Conservation (phyloP, 192 early-diverging fungal species). For the Rhizophlyctis rosea region DNA sequence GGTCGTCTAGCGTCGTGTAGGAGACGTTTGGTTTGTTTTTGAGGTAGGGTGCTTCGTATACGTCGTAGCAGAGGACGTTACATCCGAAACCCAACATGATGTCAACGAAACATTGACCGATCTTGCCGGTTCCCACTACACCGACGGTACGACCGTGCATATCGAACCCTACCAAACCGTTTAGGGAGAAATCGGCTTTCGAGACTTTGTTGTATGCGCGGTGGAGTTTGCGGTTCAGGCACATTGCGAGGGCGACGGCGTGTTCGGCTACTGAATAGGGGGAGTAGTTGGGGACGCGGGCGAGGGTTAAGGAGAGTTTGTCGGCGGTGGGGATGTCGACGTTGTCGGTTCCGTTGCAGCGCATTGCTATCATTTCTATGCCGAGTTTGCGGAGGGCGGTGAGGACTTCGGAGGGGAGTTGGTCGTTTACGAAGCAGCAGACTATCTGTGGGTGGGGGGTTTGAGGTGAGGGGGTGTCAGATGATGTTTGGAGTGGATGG, state of each 20-base stretch:
- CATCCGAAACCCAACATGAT: conserved; percentile 50
- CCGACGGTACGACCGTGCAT: conserved; percentile 47
- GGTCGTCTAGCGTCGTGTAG: conserved; percentile 41
- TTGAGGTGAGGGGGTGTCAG: conserved; percentile 25
- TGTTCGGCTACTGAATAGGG: conserved; percentile 54
- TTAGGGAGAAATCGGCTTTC: conserved; percentile 42
- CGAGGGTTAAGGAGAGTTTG: conserved; percentile 28
- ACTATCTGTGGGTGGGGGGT: conserved; percentile 34
- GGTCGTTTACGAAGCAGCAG: conserved; percentile 51
- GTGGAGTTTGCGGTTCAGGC: conserved; percentile 43
- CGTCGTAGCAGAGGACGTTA: conserved; percentile 46
- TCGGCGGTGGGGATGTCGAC: conserved; percentile 39
- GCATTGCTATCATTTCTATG: conserved; percentile 40
- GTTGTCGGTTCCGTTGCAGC: conserved; percentile 49
- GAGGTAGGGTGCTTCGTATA: conserved; percentile 36
- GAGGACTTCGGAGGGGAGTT: conserved; percentile 25
- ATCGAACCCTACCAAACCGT: conserved; percentile 45
- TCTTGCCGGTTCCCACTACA: conserved; percentile 40
- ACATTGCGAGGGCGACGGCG: conserved; percentile 35
- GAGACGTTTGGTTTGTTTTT: conserved; percentile 16
- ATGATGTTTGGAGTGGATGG: conserved; percentile 47
- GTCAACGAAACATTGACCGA: conserved; percentile 42
- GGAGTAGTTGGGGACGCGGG: conserved; percentile 48
- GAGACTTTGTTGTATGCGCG: conserved; percentile 27
- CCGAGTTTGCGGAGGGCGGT: conserved; percentile 27